phyloP scores from a whole-genome alignment of 2,329 filamentous ascomycete species.

The Arthrinium phaeospermum region DNA sequence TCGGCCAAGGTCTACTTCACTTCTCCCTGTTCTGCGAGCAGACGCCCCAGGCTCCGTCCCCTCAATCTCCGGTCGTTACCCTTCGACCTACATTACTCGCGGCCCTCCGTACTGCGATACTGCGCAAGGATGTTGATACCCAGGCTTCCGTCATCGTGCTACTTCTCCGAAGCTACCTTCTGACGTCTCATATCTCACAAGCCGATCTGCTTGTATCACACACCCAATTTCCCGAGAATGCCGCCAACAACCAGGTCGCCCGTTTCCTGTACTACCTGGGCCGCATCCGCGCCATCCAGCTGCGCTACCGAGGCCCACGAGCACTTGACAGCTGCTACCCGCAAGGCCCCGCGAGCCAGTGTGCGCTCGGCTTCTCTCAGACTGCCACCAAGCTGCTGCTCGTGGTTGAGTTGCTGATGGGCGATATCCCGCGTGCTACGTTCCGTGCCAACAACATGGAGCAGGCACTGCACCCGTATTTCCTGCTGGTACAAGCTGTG shows the following conservation, averaged over 20 bases:
- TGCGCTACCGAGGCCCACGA: constrained; percentile 97
- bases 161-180: constrained; percentile 92
- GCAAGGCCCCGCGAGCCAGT: constrained; percentile 89
- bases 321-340: constrained; percentile 88
- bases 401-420: constrained; percentile 96
- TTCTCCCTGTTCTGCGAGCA: constrained; percentile 95
- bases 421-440: constrained; percentile 92
- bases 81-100: constrained; percentile 87
- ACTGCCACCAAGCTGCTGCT: constrained; percentile 95
- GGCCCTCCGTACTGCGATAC: constrained; percentile 90
- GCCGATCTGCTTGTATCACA: constrained; percentile 95
- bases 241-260: constrained; percentile 97
- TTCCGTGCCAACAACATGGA: constrained; percentile 92
- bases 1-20: constrained; percentile 97
- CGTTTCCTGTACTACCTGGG: constrained; percentile 97
- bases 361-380: constrained; percentile 93
- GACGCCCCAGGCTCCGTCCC: constrained; percentile 84
- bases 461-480: constrained; percentile 87
- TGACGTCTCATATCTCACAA: constrained; percentile 95
- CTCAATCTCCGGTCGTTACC: constrained; percentile 83
- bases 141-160: constrained; percentile 95
- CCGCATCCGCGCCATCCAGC: constrained; percentile 93
- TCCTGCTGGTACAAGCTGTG: constrained; percentile 91
- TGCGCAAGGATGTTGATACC: constrained; percentile 96
- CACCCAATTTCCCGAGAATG: constrained; percentile 91